Percentiles rank a stretch among this genome's conserved stretches.
These are phyloP conservation scores for Arthrinium phaeospermum DNA, from an alignment of 2,329 filamentous ascomycete species.

Conservation along the genomic window DNA sequence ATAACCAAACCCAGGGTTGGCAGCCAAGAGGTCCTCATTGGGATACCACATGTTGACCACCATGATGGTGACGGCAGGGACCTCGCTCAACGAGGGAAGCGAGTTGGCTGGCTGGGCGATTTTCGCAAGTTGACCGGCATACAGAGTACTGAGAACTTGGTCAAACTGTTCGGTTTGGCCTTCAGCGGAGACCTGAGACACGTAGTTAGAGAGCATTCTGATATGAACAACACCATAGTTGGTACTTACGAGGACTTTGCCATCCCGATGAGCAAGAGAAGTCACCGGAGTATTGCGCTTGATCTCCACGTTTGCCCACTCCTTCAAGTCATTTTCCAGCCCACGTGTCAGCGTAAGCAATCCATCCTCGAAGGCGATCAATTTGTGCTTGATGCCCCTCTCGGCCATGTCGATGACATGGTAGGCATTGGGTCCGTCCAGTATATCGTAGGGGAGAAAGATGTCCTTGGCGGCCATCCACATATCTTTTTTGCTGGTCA, in stretches of 20 bases:
- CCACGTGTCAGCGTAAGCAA: slow-evolving; percentile 64
- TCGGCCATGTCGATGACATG: slow-evolving; percentile 36
- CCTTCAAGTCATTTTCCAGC: slow-evolving; percentile 55
- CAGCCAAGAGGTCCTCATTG: slow-evolving; percentile 63
- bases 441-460: slow-evolving; percentile 31
- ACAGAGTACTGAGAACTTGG: slow-evolving; percentile 70
- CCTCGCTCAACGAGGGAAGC: slow-evolving; percentile 57
- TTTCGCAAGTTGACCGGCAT: slow-evolving; percentile 50
- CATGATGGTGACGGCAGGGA: slow-evolving; percentile 80
- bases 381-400: slow-evolving; percentile 37
- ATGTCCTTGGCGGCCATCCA: slow-evolving; percentile 31
- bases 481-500: not conserved
- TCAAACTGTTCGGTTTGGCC: slow-evolving; percentile 46
- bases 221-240: too few species aligned
- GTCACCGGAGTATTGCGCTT: slow-evolving; percentile 55
- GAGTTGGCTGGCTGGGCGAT: slow-evolving; percentile 39
- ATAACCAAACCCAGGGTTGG: slow-evolving; percentile 83
- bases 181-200: slow-evolving; percentile 27
- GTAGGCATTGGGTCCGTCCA: slow-evolving; percentile 28
- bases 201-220: not conserved
- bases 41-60: slow-evolving; percentile 89
- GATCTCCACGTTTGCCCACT: slow-evolving; percentile 65
- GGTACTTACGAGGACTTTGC: slow-evolving; percentile 49
- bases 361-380: slow-evolving; percentile 62
- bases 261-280: slow-evolving; percentile 45